Base-by-base conservation (phyloP, 106 monocot species). In the Acorus calamus region DNA sequence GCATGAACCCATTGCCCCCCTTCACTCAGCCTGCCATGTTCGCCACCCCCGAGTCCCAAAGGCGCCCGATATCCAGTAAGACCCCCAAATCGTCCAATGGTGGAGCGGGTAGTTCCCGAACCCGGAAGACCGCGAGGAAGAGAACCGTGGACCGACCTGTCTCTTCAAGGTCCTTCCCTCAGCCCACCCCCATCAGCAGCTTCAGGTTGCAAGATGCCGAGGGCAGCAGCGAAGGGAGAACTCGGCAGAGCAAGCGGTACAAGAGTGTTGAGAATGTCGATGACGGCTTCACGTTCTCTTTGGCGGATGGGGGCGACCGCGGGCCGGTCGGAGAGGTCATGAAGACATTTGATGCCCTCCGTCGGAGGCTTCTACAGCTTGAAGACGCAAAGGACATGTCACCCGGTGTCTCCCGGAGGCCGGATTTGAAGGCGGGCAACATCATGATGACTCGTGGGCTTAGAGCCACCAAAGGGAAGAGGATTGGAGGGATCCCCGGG, bases 261-360 rank as follows among this genome's bases (percentile, higher is more conserved):
- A 59, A 56, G 47, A 52, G 59, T 7, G 57, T 14, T 49, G 76
- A 65, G 52, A 42, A 43, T 41, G 14, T 56, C 2, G 49, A 52
- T 7, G 59, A 50, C 6, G 79, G 81, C 5, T 43, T 70, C 7
- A 42, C 65, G 3, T 43, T 73, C 4, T 74, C 79, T 7, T 65
- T 72, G 0, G 67, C 72, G 11, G 75, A 72, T 13, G 28, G 28
- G 28, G 75, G 80, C 47, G 73, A 76, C 1, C 71, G 68, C 59
- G 88, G 82, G 45, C 46, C 73, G 5, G 85, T 80, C 43, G 85
- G 85, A 47, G 75, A 62, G 6, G 56, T 88, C 41, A 78, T 92
- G 9, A 77, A 76, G 82, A 85, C 84, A 3, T 88, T 78, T 60
- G 92, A 92, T 73, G 88, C 88, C 2, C 61, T 92, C 4, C 71